Conservation (phyloP, 768 basidiomycete species). For the Mycena alexandri region DNA sequence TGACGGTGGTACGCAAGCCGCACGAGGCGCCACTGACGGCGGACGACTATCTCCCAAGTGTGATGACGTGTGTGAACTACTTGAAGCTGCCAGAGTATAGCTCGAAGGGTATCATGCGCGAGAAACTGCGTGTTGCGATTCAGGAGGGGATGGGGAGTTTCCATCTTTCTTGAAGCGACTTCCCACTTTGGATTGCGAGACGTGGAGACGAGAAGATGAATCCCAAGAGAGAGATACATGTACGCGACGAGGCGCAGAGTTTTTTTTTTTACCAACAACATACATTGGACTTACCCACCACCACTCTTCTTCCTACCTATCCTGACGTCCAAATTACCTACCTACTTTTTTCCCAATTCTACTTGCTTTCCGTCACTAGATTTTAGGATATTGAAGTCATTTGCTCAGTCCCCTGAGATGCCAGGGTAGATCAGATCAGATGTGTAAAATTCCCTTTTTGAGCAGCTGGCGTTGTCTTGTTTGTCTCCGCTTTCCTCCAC, state of each 20-base stretch:
- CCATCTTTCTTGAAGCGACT: constrained; percentile 85
- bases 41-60: constrained; percentile 95
- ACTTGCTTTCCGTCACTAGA: too few species aligned
- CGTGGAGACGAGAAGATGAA: not conserved
- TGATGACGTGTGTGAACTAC: constrained; percentile 99
- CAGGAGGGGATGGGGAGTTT: constrained; percentile 96
- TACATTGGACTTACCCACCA: constrained; percentile 26
- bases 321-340: too few species aligned
- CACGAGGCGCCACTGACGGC: constrained; percentile 92
- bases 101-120: constrained; percentile 84
- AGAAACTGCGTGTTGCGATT: constrained; percentile 88
- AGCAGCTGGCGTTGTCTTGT: too few species aligned
- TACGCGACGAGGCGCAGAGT: constrained; percentile 11
- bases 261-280: not conserved
- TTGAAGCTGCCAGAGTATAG: constrained; percentile 97
- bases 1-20: constrained; percentile 97
- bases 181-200: too few species aligned
- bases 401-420: too few species aligned
- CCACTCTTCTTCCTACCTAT: too few species aligned
- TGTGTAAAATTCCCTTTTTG: too few species aligned
- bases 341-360: too few species aligned
- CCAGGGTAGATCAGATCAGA: too few species aligned
- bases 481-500: too few species aligned
- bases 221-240: not conserved
- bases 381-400: too few species aligned